phyloP scores from a whole-genome alignment of 805 yeast genomes.

The Komagataella pseudopastoris region DNA sequence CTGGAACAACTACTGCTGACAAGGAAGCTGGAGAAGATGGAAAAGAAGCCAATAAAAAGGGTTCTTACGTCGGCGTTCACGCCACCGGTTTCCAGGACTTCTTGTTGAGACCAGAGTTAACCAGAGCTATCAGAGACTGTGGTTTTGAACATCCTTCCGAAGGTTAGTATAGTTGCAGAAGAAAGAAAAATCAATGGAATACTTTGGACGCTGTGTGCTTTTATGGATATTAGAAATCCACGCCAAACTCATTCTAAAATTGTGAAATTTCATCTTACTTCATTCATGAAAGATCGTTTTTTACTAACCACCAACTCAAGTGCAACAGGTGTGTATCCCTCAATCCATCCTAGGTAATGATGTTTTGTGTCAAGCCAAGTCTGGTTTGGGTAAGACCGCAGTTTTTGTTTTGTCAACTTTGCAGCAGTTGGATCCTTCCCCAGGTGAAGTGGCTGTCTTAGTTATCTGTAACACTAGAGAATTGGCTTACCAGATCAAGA shows the following conservation, averaged over 20 bases:
- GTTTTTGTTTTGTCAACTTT: slow-evolving; percentile 91
- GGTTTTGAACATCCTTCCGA: slow-evolving; percentile 99
- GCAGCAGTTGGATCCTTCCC: slow-evolving; percentile 94
- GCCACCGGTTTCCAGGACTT: slow-evolving; percentile 98
- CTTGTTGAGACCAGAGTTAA: slow-evolving; percentile 87
- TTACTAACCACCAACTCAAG: slow-evolving; percentile 23
- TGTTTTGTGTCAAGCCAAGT: slow-evolving; percentile 97
- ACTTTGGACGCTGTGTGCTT: not conserved
- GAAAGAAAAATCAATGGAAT: not conserved
- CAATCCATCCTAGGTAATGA: slow-evolving; percentile 97
- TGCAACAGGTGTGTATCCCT: slow-evolving; percentile 96
- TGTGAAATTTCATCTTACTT: not conserved
- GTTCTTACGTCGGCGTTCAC: slow-evolving; percentile 95
- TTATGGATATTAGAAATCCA: not conserved
- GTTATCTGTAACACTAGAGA: slow-evolving; percentile 98
- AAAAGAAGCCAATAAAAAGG: slow-evolving; percentile 66
- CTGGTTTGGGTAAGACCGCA: slow-evolving; percentile 99
- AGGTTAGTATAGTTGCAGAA: slow-evolving; percentile 50
- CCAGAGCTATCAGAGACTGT: slow-evolving; percentile 96
- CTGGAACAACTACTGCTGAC: slow-evolving; percentile 30
- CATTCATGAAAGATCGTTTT: not conserved
- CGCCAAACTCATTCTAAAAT: not conserved
- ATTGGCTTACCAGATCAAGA: slow-evolving; percentile 94
- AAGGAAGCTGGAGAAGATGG: slow-evolving; percentile 22
- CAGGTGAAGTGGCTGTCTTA: slow-evolving; percentile 90